phyloP scores from a whole-genome alignment of 2,329 filamentous ascomycete genomes.

The Ophiocordyceps camponoti-leonardi region DNA sequence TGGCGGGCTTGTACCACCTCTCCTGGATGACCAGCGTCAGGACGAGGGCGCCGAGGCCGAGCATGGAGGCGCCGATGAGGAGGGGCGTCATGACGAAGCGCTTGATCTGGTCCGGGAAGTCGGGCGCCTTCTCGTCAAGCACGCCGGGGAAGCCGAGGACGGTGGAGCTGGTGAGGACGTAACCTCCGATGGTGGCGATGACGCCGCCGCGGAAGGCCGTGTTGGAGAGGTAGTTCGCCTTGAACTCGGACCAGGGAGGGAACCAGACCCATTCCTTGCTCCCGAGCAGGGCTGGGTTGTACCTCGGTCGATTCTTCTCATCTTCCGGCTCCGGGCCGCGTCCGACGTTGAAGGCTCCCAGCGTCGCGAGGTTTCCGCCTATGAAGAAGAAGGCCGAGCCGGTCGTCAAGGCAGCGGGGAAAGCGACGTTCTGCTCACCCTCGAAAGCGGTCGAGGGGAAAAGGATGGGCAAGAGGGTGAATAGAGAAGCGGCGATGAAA shows the following conservation, averaged over 20 bases:
- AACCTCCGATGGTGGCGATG: neutral
- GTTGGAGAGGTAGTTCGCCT: neutral
- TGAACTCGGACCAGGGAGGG: neutral
- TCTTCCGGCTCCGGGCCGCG: neutral
- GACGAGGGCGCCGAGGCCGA: neutral
- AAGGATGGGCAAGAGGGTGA: neutral
- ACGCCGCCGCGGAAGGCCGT: neutral
- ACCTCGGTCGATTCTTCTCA: neutral
- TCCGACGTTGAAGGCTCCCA: neutral
- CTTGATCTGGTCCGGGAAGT: neutral
- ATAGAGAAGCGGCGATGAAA: neutral
- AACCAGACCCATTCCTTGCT: neutral
- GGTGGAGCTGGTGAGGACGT: neutral
- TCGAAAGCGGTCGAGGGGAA: neutral
- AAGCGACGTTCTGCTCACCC: neutral
- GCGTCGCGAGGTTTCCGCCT: neutral
- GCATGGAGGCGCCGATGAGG: neutral
- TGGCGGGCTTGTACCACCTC: neutral
- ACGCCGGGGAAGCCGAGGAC: neutral
- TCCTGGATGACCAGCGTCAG: neutral
- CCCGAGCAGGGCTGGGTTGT: neutral
- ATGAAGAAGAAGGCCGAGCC: neutral
- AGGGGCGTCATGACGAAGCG: neutral
- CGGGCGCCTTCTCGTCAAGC: neutral
- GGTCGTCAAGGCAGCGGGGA: neutral